phyloP scores from a whole-genome alignment of 163 green algal species.

The Chlamydomonas reinhardtii region DNA sequence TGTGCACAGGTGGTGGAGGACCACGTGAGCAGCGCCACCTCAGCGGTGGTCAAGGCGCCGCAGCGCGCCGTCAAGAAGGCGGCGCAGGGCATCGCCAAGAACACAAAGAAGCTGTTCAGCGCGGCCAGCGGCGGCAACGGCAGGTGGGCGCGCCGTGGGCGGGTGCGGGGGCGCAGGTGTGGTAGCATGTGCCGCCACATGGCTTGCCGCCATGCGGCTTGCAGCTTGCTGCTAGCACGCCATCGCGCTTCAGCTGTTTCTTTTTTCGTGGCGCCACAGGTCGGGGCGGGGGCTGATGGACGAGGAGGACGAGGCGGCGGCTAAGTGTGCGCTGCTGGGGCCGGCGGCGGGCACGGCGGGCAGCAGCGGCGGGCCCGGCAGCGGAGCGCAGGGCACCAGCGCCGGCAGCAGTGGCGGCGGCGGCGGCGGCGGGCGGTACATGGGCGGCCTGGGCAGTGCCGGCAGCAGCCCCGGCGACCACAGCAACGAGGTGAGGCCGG shows the following conservation, averaged over 20 bases:
- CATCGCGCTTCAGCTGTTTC: too few species aligned
- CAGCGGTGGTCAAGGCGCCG: constrained; percentile 39
- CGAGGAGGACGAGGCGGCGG: constrained; percentile 42
- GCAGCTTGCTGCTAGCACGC: too few species aligned
- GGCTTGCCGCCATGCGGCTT: too few species aligned
- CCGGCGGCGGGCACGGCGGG: neutral
- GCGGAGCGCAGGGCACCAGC: neutral
- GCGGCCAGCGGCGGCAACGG: neutral
- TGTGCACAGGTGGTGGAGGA: constrained; percentile 37
- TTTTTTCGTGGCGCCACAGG: neutral
- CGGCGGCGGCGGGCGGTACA: neutral
- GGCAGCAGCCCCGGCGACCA: too few species aligned
- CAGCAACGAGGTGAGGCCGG: neutral
- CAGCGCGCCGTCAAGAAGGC: constrained; percentile 45
- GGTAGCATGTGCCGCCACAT: too few species aligned
- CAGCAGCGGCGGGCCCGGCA: neutral
- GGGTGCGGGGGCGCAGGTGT: too few species aligned
- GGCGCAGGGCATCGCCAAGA: constrained; percentile 31
- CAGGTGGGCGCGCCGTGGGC: neutral
- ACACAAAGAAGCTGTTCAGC: constrained; percentile 43
- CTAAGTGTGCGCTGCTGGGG: constrained; percentile 41
- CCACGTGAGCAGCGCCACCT: constrained; percentile 37
- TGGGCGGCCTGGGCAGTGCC: neutral
- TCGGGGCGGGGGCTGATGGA: constrained; percentile 7
- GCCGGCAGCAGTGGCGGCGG: neutral